Conservation (phyloP, 306 rosid species). For the Rubus idaeus region DNA sequence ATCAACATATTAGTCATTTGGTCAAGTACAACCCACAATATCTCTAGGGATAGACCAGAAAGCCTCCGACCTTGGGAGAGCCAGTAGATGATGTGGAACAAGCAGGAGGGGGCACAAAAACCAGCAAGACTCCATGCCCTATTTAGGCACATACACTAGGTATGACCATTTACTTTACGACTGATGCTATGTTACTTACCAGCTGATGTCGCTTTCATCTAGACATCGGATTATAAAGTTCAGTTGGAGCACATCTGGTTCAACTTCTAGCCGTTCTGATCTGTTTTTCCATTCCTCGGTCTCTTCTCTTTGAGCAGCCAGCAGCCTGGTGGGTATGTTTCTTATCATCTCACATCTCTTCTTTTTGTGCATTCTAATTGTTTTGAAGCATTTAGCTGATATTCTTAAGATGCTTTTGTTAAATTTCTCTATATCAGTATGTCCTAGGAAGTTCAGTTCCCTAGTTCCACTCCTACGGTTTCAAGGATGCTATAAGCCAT, state of each 20-base stretch:
- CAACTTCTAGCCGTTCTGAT: background rate
- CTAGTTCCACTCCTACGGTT: background rate
- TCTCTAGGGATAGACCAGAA: background rate
- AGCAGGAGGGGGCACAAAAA: background rate
- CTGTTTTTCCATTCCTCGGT: background rate
- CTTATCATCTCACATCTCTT: too few species aligned
- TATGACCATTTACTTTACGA: background rate
- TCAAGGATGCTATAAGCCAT: background rate
- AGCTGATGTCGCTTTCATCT: background rate
- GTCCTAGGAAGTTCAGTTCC: background rate
- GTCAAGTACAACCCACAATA: background rate
- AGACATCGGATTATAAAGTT: background rate
- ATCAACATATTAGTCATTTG: background rate
- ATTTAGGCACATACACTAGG: background rate
- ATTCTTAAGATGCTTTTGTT: background rate
- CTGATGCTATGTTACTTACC: background rate
- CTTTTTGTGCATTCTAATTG: too few species aligned
- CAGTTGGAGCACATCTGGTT: background rate
- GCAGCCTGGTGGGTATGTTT: background rate
- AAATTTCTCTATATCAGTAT: background rate
- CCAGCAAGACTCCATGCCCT: conserved; percentile 3
- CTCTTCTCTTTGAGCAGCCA: background rate
- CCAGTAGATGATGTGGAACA: background rate
- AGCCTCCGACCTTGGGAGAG: background rate
- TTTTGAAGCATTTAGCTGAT: background rate